A percentile compares a stretch with the other conserved stretches of the same genome.
Evolutionary conservation across 2,329 filamentous ascomycete genomes (phyloP).

Genomic region (Hypoxylon sp.): DNA sequence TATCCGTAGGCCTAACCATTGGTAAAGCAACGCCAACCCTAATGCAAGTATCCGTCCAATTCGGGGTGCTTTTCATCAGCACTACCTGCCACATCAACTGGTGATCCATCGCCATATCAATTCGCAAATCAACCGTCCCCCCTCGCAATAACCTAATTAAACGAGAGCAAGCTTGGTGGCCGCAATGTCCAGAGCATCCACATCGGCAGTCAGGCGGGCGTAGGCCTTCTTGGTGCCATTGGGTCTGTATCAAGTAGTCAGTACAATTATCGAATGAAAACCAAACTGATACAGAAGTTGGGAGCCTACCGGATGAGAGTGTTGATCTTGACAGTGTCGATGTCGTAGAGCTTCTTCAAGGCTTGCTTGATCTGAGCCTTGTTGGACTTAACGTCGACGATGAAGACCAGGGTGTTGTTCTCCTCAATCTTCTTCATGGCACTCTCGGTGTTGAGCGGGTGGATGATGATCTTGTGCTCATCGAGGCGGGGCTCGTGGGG

Average conservation of each 20-base stretch:
- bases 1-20: slow-evolving; percentile 53
- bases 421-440: slow-evolving; percentile 99
- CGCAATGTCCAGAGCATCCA: slow-evolving; percentile 98
- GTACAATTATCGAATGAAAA: slow-evolving; percentile 7
- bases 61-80: slow-evolving; percentile 47
- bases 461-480: slow-evolving; percentile 96
- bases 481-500: slow-evolving; percentile 91
- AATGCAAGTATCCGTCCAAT: slow-evolving; percentile 54
- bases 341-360: slow-evolving; percentile 99
- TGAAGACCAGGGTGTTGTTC: slow-evolving; percentile 99
- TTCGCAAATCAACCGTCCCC: slow-evolving; percentile 40
- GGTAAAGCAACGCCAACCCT: slow-evolving; percentile 56
- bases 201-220: slow-evolving; percentile 93
- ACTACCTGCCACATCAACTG: slow-evolving; percentile 42
- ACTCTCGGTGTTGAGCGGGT: slow-evolving; percentile 99
- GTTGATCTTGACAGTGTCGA: slow-evolving; percentile 99
- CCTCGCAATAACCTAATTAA: slow-evolving; percentile 70
- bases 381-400: slow-evolving; percentile 97
- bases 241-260: slow-evolving; percentile 70
- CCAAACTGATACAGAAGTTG: background rate
- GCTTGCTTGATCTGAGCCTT: slow-evolving; percentile 99
- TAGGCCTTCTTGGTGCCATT: slow-evolving; percentile 99
- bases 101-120: slow-evolving; percentile 26
- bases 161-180: slow-evolving; percentile 99
- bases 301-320: slow-evolving; percentile 89